Conservation (phyloP, 2,329 filamentous ascomycete genomes). For the Penicillium sp. region DNA sequence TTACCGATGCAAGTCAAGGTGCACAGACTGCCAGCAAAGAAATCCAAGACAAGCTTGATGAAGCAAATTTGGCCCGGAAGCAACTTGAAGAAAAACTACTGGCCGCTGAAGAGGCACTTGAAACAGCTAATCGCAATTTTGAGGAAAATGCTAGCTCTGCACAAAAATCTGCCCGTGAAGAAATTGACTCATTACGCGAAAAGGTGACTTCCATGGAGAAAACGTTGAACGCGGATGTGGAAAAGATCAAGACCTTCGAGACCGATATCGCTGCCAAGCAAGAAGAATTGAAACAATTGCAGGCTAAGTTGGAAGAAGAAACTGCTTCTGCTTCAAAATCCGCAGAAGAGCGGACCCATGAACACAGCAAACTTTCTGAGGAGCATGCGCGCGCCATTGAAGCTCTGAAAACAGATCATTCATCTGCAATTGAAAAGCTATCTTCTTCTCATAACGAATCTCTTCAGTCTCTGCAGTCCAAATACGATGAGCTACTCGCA, state of each 20-base stretch:
- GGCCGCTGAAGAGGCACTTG: slow-evolving; percentile 30
- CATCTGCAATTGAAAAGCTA: slow-evolving; percentile 29
- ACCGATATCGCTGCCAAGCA: slow-evolving; percentile 33
- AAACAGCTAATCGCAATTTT: slow-evolving; percentile 29
- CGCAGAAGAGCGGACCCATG: slow-evolving; percentile 31
- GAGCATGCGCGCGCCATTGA: slow-evolving; percentile 32
- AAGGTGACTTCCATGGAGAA: slow-evolving; percentile 32
- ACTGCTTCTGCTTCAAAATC: slow-evolving; percentile 29
- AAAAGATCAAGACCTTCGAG: slow-evolving; percentile 32
- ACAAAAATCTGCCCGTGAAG: slow-evolving; percentile 30
- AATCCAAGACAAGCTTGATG: slow-evolving; percentile 31
- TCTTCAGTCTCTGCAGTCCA: slow-evolving; percentile 30
- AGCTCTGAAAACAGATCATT: slow-evolving; percentile 31
- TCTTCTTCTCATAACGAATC: slow-evolving; percentile 28
- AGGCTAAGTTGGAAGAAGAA: slow-evolving; percentile 35
- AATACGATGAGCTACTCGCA: slow-evolving; percentile 29
- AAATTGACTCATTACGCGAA: slow-evolving; percentile 33
- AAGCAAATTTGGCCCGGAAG: slow-evolving; percentile 29
- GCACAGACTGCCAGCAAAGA: slow-evolving; percentile 29
- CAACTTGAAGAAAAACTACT: slow-evolving; percentile 30
- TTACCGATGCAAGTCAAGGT: slow-evolving; percentile 28
- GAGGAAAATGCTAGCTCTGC: slow-evolving; percentile 32
- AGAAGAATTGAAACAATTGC: slow-evolving; percentile 33
- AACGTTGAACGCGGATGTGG: slow-evolving; percentile 27
- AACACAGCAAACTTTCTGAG: slow-evolving; percentile 27